Base-by-base conservation (phyloP, 148 eudicot genomes). In the Rhododendron henanense region DNA sequence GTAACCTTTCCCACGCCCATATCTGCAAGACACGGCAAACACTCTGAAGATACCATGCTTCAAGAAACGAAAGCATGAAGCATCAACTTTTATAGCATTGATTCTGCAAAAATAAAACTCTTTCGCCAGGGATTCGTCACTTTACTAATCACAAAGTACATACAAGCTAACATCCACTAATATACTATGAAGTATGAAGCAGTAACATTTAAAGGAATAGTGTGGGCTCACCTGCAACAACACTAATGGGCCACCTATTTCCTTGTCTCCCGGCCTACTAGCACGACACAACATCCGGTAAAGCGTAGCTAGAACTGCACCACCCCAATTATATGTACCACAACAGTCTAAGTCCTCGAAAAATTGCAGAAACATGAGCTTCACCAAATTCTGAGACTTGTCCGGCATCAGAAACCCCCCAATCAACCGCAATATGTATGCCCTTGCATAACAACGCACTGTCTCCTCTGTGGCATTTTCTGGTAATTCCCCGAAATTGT, bases 401-500 rank as follows among this genome's bases (percentile, higher is more conserved):
- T 75, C 79, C 11, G 79, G 79, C 45, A 75, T 15, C 47, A 75
- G 45, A 39, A 33, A 39, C 23, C 79, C 79, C 79, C 79, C 79
- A 39, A 75, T 35, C 45, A 75, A 75, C 23, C 79, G 45, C 45
- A 75, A 75, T 15, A 75, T 37, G 45, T 75, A 75, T 37, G 79
- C 79, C 45, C 79, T 35, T 33, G 45, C 79, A 75, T 35, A 39
- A 35, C 41, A 33, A 33, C n/a, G 79, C 79, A 75, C 79, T 2
- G n/a, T 39, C 21, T 75, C 79, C 79, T 75, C 79, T 75, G 47
- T 75, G 41, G 79, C 79, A 35, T 75, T 75, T 35, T 75, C 45
- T 16, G 79, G 79, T 37, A 75, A 8, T 35, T 75, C 45, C 19
- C 44, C 41, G 0, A 75, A 75, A 37, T 75, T 35, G 41, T 75